Conservation (phyloP, 129 eudicot species). For the Artemisia argyi region DNA sequence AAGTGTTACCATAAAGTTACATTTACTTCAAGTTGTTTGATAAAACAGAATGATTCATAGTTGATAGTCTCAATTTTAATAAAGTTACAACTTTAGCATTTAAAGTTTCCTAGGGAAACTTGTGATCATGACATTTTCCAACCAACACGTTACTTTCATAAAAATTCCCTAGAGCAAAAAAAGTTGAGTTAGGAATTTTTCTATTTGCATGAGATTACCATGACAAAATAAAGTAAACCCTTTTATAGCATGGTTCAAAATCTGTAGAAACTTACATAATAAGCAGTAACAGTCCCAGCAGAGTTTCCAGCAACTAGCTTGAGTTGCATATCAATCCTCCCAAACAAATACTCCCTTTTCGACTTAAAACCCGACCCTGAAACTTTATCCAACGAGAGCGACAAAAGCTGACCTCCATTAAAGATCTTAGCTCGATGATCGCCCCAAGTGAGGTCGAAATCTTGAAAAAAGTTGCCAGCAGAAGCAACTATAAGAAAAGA, state of each 20-base stretch:
- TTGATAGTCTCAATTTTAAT: not conserved
- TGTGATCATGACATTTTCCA: slow-evolving; percentile 30
- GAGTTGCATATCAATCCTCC: slow-evolving; percentile 81
- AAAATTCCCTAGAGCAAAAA: slow-evolving; percentile 27
- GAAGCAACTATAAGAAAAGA: slow-evolving; percentile 30
- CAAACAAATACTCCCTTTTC: slow-evolving; percentile 69
- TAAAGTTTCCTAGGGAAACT: slow-evolving; percentile 11
- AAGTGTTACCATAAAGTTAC: not conserved
- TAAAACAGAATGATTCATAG: no score
- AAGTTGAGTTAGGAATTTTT: slow-evolving; percentile 1
- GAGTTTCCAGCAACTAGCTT: slow-evolving; percentile 86
- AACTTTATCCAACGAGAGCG: slow-evolving; percentile 59
- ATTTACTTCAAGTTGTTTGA: no score
- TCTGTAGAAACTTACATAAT: slow-evolving; percentile 48
- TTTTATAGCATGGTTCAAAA: not conserved
- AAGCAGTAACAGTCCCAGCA: slow-evolving; percentile 86
- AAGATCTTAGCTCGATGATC: slow-evolving; percentile 54
- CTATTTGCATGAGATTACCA: slow-evolving; percentile 18
- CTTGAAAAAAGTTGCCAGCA: slow-evolving; percentile 64
- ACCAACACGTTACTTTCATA: slow-evolving; percentile 27
- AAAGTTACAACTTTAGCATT: slow-evolving; percentile 1
- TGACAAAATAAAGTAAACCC: slow-evolving; percentile 12
- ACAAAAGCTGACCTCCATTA: slow-evolving; percentile 56
- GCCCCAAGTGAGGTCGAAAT: slow-evolving; percentile 75
- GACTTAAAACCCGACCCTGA: slow-evolving; percentile 85